Percentiles rank a stretch among this genome's conserved stretches.
Evolutionary conservation across 805 yeast species (phyloP).

Genomic region (Kodamaea neixiangensis): DNA sequence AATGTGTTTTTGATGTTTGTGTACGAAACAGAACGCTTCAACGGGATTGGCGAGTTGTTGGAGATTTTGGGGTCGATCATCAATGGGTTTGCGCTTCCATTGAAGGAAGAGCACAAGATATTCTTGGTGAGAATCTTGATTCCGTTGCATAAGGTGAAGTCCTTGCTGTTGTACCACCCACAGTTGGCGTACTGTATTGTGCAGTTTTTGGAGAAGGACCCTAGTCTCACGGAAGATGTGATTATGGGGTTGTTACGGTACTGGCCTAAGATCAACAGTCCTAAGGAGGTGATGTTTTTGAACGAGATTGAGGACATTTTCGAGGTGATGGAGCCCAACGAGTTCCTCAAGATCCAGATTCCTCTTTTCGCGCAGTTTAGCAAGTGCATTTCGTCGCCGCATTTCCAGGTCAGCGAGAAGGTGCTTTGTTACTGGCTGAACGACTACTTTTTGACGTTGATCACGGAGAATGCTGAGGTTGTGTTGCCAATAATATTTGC

Average conservation of each 20-base stretch:
- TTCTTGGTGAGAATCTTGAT: conserved; percentile 82
- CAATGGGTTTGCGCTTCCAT: conserved; percentile 95
- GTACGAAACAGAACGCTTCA: conserved; percentile 93
- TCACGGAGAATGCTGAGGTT: conserved; percentile 90
- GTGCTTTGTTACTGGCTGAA: conserved; percentile 93
- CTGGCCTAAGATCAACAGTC: conserved; percentile 96
- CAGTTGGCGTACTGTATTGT: conserved; percentile 96
- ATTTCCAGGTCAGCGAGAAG: conserved; percentile 96
- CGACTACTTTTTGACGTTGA: conserved; percentile 86
- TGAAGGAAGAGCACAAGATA: conserved; percentile 94
- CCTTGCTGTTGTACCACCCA: conserved; percentile 89
- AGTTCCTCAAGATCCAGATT: conserved; percentile 86
- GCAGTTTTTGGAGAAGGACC: conserved; percentile 95
- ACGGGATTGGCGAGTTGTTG: conserved; percentile 91
- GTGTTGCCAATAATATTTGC: conserved; percentile 91
- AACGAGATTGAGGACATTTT: conserved; percentile 96
- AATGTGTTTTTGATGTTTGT: conserved; percentile 91
- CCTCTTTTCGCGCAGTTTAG: conserved; percentile 93
- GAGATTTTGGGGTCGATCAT: conserved; percentile 96
- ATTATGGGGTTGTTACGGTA: conserved; percentile 87
- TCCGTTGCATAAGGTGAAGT: conserved; percentile 90
- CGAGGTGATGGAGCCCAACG: conserved; percentile 92
- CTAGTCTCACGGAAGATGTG: conserved; percentile 91
- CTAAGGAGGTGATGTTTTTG: conserved; percentile 93
- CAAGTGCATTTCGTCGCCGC: conserved; percentile 90